Percentiles rank a stretch among this genome's conserved stretches.
Conservation (phyloP, 805 yeast genomes). For the Wickerhamomyces alni region DNA sequence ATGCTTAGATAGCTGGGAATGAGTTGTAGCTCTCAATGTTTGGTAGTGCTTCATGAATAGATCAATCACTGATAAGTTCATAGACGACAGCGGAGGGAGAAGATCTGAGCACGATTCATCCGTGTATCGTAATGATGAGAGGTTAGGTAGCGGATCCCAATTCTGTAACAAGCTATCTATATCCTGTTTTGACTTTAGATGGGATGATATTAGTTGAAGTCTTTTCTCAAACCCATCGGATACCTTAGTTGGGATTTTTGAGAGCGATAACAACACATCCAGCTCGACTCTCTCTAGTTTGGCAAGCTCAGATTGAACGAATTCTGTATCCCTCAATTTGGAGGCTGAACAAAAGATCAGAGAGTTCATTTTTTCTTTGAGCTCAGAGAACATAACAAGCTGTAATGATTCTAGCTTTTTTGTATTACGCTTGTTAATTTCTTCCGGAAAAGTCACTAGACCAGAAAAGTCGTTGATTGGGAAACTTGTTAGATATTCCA, state of each 20-base stretch:
- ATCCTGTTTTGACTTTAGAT: not conserved
- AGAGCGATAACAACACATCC: no score
- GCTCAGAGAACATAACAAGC: conserved; percentile 13
- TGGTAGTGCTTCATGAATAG: conserved; percentile 5
- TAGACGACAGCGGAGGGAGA: not conserved
- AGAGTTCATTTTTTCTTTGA: conserved; percentile 14
- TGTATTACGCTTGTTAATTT: conserved; percentile 7
- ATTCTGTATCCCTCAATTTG: conserved; percentile 9
- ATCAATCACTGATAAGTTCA: conserved; percentile 10
- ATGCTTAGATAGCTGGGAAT: conserved; percentile 7
- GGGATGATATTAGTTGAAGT: not conserved
- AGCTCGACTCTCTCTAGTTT: no score
- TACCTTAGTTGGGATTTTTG: no score
- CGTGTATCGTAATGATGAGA: not conserved
- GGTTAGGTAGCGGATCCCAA: not conserved
- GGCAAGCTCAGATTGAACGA: not conserved
- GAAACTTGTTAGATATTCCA: conserved; percentile 26
- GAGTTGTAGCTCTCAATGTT: conserved; percentile 1
- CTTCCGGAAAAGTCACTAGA: conserved; percentile 13
- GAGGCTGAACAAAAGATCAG: conserved; percentile 1
- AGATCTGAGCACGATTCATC: not conserved
- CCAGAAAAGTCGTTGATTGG: conserved; percentile 40
- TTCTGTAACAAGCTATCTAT: not conserved
- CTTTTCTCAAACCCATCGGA: not conserved
- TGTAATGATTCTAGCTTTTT: conserved; percentile 20